Percentiles rank a stretch among this genome's conserved stretches.
phyloP scores from a whole-genome alignment of 495 filamentous ascomycete species.

The Hyaloscypha bicolor region DNA sequence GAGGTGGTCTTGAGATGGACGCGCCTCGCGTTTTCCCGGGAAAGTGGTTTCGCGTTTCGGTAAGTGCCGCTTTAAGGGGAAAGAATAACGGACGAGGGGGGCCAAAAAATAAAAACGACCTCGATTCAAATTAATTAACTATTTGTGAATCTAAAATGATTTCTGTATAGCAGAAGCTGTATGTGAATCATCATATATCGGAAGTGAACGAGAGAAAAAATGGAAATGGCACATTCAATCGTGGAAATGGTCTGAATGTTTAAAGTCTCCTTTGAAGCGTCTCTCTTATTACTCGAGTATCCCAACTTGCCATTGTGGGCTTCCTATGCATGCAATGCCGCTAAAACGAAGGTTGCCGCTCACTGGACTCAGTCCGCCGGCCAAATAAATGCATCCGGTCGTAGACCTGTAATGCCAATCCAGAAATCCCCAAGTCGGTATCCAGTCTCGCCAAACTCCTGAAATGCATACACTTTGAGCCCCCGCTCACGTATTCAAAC shows the following conservation, averaged over 20 bases:
- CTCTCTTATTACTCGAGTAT: conserved; percentile 6
- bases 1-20: background rate
- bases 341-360: conserved; percentile 23
- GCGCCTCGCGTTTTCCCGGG: conserved; percentile 6
- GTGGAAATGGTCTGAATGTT: background rate
- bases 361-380: background rate
- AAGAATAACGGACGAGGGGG: background rate
- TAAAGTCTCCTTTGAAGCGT: background rate
- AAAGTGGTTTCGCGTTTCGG: conserved; percentile 12
- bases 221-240: background rate
- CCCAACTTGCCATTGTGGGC: conserved; percentile 2
- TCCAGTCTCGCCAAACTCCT: conserved; percentile 8
- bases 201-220: background rate
- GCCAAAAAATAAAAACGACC: background rate
- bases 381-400: conserved; percentile 2
- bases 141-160: background rate
- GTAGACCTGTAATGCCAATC: background rate
- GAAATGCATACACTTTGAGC: conserved; percentile 1
- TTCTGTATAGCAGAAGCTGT: background rate
- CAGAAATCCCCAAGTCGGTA: background rate
- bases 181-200: background rate
- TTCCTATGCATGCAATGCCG: conserved; percentile 21
- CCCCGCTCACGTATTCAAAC: background rate
- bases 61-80: background rate
- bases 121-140: background rate